Evolutionary conservation across 75 land plant genomes (phyloP).

Genomic region (Pinus albicaulis): DNA sequence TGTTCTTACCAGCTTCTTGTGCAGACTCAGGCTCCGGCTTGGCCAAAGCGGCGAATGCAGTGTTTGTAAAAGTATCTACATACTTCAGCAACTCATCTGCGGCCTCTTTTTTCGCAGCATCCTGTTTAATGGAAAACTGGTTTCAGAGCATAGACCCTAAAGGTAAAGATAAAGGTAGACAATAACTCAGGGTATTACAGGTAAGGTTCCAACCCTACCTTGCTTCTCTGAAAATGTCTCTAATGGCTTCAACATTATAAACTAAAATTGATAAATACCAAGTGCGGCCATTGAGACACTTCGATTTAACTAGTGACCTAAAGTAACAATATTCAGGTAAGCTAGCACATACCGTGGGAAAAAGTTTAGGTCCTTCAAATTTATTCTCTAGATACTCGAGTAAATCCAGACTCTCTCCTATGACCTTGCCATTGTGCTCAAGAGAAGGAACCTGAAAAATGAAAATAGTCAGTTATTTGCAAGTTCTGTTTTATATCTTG

Average conservation of each 20-base stretch:
- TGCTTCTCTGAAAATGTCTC: not conserved
- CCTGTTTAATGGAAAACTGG: constrained; percentile 8
- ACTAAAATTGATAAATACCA: not conserved
- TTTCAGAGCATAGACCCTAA: not conserved
- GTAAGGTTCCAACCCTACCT: not conserved
- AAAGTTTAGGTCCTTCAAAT: constrained; percentile 31
- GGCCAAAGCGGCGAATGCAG: not conserved
- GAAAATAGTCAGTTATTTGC: not conserved
- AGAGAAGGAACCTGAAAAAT: constrained; percentile 37
- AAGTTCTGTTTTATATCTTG: not conserved
- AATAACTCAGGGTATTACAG: not conserved
- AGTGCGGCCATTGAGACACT: not conserved
- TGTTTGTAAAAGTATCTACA: constrained; percentile 16
- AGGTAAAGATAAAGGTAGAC: too few relatives aligned
- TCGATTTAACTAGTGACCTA: not conserved
- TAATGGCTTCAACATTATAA: not conserved
- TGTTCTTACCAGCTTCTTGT: not conserved
- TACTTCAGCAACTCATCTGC: constrained; percentile 24
- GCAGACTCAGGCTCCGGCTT: not conserved
- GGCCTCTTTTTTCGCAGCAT: constrained; percentile 14
- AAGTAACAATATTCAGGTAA: not conserved
- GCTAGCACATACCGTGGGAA: constrained; percentile 22
- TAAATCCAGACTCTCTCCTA: constrained; percentile 41
- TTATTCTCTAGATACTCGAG: constrained; percentile 30
- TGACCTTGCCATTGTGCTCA: constrained; percentile 43